These are phyloP conservation scores for Saccharomyces hybrid DNA, from an alignment of 1,139 yeast genomes.

Conservation along the genomic window DNA sequence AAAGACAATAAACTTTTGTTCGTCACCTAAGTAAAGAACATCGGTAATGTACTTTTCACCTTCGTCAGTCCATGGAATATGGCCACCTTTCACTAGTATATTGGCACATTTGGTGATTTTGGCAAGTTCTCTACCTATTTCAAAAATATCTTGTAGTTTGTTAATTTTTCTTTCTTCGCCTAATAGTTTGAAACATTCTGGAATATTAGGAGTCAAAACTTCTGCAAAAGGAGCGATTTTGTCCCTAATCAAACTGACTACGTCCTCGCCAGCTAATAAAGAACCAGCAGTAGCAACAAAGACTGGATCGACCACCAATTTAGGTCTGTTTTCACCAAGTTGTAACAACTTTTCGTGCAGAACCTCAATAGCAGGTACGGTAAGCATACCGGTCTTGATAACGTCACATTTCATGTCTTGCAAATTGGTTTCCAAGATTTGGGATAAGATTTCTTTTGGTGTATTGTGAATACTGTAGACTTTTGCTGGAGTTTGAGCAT, in stretches of 20 bases:
- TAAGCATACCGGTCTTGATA: constrained; percentile 78
- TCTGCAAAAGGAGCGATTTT: constrained; percentile 48
- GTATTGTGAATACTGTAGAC: constrained; percentile 48
- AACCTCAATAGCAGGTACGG: constrained; percentile 47
- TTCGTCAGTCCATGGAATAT: constrained; percentile 44
- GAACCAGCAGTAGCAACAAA: constrained; percentile 76
- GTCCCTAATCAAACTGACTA: constrained; percentile 37
- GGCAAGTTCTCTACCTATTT: constrained; percentile 42
- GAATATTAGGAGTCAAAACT: constrained; percentile 69
- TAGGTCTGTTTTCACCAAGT: constrained; percentile 32
- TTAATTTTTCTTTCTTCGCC: constrained; percentile 20
- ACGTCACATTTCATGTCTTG: constrained; percentile 61
- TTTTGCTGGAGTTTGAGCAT: constrained; percentile 71
- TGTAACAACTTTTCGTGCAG: constrained; percentile 37
- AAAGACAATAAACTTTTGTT: constrained; percentile 38
- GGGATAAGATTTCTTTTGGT: constrained; percentile 38
- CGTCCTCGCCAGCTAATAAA: constrained; percentile 41
- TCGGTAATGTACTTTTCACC: constrained; percentile 42
- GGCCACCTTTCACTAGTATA: constrained; percentile 79
- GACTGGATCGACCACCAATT: constrained; percentile 70
- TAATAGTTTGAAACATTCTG: constrained; percentile 46
- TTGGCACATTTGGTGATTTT: constrained; percentile 40
- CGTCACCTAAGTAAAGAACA: constrained; percentile 46
- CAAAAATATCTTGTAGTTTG: constrained; percentile 35
- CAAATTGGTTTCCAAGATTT: constrained; percentile 49